A percentile compares a stretch with the other conserved stretches of the same genome.
Evolutionary conservation across 306 rosid genomes (phyloP).

Genomic region (Purshia tridentata): DNA sequence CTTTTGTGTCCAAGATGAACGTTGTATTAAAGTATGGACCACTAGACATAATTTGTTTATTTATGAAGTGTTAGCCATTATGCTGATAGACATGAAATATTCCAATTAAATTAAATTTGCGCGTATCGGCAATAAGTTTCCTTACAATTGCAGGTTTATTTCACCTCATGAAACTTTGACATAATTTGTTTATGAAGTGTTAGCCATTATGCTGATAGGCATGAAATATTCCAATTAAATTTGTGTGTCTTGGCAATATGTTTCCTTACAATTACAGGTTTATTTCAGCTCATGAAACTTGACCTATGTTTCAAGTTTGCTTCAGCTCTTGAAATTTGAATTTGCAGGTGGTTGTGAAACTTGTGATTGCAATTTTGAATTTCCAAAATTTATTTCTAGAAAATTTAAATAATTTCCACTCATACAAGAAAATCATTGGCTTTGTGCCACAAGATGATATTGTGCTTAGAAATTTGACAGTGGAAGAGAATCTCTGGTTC

Average conservation of each 20-base stretch:
- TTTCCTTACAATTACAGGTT: no score
- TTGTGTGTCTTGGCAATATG: neutral
- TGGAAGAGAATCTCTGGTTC: slow-evolving; percentile 97
- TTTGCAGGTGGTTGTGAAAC: no score
- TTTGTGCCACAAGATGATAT: slow-evolving; percentile 99
- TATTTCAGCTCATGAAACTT: neutral
- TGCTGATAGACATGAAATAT: neutral
- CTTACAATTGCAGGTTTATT: no score
- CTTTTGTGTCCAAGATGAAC: neutral
- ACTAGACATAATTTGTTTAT: neutral
- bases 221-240: neutral
- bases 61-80: neutral
- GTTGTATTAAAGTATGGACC: neutral
- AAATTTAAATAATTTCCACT: no score
- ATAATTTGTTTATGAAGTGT: neutral
- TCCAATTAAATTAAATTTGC: neutral
- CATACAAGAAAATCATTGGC: slow-evolving; percentile 89
- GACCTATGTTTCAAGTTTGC: no score
- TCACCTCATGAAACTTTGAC: neutral
- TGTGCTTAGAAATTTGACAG: slow-evolving; percentile 96
- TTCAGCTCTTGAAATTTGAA: no score
- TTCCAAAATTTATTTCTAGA: no score
- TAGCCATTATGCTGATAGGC: neutral
- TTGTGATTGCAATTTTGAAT: no score
- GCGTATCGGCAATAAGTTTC: neutral